These are phyloP conservation scores for Ascoidea rubescens DNA, from an alignment of 805 yeast species.

Conservation along the genomic window DNA sequence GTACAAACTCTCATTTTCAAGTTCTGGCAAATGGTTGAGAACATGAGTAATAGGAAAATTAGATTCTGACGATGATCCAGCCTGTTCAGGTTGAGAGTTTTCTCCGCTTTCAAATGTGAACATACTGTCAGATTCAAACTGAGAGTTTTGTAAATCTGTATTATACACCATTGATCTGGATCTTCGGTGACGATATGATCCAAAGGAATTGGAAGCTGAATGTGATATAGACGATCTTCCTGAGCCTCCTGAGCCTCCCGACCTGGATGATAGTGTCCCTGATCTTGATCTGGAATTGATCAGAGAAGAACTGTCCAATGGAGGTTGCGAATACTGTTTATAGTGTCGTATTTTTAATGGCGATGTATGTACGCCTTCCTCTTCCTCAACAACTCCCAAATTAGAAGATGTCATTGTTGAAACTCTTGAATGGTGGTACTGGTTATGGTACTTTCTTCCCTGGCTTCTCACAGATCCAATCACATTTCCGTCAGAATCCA, in stretches of 20 bases:
- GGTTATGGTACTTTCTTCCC: not conserved
- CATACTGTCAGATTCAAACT: not conserved
- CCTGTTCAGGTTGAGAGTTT: not conserved
- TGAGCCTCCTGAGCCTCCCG: not conserved
- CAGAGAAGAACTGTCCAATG: not conserved
- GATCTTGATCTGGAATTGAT: not conserved
- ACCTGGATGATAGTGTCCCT: not conserved
- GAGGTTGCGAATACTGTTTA: not conserved
- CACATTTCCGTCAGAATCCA: slow-evolving; percentile 9
- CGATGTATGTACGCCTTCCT: not conserved
- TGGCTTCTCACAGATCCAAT: not conserved
- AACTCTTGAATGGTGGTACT: not conserved
- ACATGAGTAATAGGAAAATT: not conserved
- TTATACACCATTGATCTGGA: not conserved
- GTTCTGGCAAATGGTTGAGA: not conserved
- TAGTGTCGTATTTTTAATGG: not conserved
- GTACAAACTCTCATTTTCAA: not conserved
- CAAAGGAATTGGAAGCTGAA: not conserved
- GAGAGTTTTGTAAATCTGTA: not conserved
- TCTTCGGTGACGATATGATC: not conserved
- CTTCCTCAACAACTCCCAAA: not conserved
- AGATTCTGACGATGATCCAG: not conserved
- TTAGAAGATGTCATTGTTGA: not conserved
- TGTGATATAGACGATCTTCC: not conserved
- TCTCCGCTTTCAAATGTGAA: not conserved